Evolutionary conservation across 352 stramenopile genomes (phyloP).

Genomic region (Phytophthora syringae): DNA sequence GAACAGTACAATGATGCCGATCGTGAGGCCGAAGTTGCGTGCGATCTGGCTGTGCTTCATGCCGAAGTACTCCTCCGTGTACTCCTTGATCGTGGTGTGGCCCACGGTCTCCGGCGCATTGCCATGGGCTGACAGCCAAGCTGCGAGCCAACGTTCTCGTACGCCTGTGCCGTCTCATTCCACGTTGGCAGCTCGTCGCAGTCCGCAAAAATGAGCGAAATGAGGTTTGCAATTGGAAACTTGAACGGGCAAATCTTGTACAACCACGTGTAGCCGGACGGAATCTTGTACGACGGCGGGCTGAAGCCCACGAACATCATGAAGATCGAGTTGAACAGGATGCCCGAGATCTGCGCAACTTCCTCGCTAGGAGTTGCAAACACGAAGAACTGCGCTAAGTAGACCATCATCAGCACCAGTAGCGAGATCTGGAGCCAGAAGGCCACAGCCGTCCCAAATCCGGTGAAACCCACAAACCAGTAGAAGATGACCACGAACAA

Average conservation of each 20-base stretch:
- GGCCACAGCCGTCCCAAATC: constrained; percentile 15
- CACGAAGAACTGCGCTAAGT: constrained; percentile 41
- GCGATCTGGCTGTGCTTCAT: constrained; percentile 33
- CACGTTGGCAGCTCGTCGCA: constrained; percentile 32
- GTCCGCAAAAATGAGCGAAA: constrained; percentile 31
- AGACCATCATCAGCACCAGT: constrained; percentile 40
- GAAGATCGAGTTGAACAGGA: constrained; percentile 44
- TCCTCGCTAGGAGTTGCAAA: constrained; percentile 39
- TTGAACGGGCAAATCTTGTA: constrained; percentile 43
- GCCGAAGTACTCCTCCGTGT: constrained; percentile 28
- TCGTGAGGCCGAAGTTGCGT: constrained; percentile 22
- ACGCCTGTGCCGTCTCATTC: constrained; percentile 19
- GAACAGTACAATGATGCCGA: constrained; percentile 38
- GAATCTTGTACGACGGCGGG: constrained; percentile 31
- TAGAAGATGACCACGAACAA: constrained; percentile 51
- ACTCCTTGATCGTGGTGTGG: constrained; percentile 34
- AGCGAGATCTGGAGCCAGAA: constrained; percentile 36
- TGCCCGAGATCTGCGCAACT: constrained; percentile 35
- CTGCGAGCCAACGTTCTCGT: constrained; percentile 31
- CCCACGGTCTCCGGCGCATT: constrained; percentile 24
- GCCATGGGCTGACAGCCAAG: constrained; percentile 32
- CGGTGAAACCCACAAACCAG: constrained; percentile 45
- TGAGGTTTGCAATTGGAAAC: constrained; percentile 40
- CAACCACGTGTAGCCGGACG: constrained; percentile 40
- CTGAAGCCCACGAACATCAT: constrained; percentile 48